These are phyloP conservation scores for Coprinellus aureogranulatus DNA, from an alignment of 768 basidiomycete species.

Conservation along the genomic window DNA sequence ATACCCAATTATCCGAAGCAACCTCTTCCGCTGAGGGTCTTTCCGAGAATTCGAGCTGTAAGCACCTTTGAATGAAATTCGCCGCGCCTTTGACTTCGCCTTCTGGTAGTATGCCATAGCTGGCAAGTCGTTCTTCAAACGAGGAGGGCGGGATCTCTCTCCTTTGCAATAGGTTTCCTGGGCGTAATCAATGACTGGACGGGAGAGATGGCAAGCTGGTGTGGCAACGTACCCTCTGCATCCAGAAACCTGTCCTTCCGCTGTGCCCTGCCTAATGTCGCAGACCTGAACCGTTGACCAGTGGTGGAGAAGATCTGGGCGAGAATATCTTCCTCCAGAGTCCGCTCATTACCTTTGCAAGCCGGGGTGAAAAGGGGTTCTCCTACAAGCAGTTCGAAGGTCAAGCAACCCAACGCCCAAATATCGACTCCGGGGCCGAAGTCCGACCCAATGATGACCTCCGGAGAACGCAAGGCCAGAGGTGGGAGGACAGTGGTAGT, in stretches of 20 bases:
- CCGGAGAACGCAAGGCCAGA: conserved; percentile 21
- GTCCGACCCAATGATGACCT: conserved; percentile 21
- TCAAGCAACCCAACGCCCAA: conserved; percentile 28
- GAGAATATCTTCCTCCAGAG: conserved; percentile 25
- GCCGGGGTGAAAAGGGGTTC: conserved; percentile 20
- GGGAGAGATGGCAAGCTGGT: not conserved
- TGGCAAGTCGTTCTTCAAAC: conserved; percentile 7
- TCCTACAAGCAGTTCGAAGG: conserved; percentile 25
- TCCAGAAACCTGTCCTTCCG: not conserved
- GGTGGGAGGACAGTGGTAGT: conserved; percentile 11
- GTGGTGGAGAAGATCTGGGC: conserved; percentile 28
- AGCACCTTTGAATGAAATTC: conserved; percentile 5
- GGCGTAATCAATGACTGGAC: not conserved
- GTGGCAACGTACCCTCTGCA: not conserved
- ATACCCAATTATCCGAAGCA: no score
- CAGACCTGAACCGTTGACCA: conserved; percentile 18
- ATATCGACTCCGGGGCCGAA: conserved; percentile 21
- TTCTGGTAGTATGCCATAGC: conserved; percentile 4
- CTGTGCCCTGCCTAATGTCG: conserved; percentile 13
- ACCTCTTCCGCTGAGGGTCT: not conserved
- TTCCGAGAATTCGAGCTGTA: not conserved
- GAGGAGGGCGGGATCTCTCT: not conserved
- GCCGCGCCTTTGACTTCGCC: conserved; percentile 4
- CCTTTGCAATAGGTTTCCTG: conserved; percentile 7
- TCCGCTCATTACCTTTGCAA: conserved; percentile 10